Evolutionary conservation across 2,329 filamentous ascomycete species (phyloP), one percentile per base, ranked within the genome.

Genomic region (Calonectria hawksworthii): DNA sequence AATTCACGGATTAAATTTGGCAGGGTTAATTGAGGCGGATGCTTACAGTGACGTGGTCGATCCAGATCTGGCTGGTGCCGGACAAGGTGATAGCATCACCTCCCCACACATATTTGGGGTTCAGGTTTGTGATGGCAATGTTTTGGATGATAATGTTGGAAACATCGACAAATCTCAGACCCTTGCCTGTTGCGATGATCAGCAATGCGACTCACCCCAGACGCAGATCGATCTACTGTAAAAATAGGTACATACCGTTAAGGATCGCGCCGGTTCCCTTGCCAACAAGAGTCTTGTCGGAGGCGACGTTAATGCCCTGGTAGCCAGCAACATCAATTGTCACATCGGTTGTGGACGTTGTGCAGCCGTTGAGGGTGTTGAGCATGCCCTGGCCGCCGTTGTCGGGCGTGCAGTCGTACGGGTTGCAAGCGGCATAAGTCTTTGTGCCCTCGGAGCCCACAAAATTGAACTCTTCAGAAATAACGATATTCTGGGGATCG

Each of bases 111-210:
- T 65, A 65, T 47, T 65, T 28, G 6, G 61, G 38, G 61, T 65
- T 65, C 26, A 65, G 41, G 41, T 65, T 50, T 32, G 38, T 65
- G 18, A 65, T 50, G 9, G 38, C 38, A 16, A 65, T 65, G 18
- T 65, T 65, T 8, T 65, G 61, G 11, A 65, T 50, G 30, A 65
- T 65, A 16, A 65, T 50, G 28, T 65, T 65, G 28, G 41, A 32
- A 28, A 63, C 61, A 34, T 65, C 41, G 4, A 65, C 38, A 21
- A 65, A 47, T 26, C 61, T 16, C 28, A 65, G 41, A 14, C 61
- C 61, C 41, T 65, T 65, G 38, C 61, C 61, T 50, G 6, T 34
- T 38, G 18, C 4, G 14, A 18, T 2, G n/a, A 23, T 63, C 14
- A 63, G 56, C 34, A 4, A 28, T 6, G 14, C 7, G 21, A 28